Evolutionary conservation across 805 yeast species (phyloP), one percentile per base, ranked within the genome.

Genomic region (Ogataea corticis): DNA sequence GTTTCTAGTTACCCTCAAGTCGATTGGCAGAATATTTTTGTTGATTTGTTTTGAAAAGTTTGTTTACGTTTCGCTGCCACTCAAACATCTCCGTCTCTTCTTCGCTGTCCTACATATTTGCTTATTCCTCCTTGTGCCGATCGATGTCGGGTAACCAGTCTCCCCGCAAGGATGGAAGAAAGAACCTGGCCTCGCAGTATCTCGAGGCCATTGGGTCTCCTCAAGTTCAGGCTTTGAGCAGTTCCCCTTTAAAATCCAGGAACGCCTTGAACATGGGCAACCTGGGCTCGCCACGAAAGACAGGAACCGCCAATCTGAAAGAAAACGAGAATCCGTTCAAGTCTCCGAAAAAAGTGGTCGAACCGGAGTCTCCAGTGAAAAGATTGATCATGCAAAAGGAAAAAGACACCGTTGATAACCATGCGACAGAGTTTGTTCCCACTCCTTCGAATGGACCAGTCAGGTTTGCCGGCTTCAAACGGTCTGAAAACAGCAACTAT

Each of bases 301-400:
- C 42, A n/a, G 39, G 32, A 5, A 25, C 49, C 10, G 37, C 56
- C 14, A 55, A 55, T 28, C 32, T 55, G 42, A 59, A 59, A 28
- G 63, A 57, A 38, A 59, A 57, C 38, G 58, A 57, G 32, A 57
- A 54, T 14, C 63, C 63, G 2, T 55, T 56, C 41, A 57, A 51
- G 18, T 48, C 57, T 11, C 42, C 41, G 9, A 44, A 45, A n/a
- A 23, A 32, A 31, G 7, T 38, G n/a, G 13, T 9, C 14, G 43
- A 42, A 7, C 42, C 30, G 12, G 52, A 46, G 2, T 61, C 67
- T 0, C 66, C 71, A 2, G 69, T 68, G 3, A 63, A 63, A 35
- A 56, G 62, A 31, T 45, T 67, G 45, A 65, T 68, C 34, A 50
- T 57, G 36, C 65, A 59, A 36, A 66, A 61, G 41, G 72, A 68